Percentiles rank a stretch among this genome's conserved stretches.
Evolutionary conservation across 495 filamentous ascomycete species (phyloP).

Genomic region (Penicillium cosmopolitanum): DNA sequence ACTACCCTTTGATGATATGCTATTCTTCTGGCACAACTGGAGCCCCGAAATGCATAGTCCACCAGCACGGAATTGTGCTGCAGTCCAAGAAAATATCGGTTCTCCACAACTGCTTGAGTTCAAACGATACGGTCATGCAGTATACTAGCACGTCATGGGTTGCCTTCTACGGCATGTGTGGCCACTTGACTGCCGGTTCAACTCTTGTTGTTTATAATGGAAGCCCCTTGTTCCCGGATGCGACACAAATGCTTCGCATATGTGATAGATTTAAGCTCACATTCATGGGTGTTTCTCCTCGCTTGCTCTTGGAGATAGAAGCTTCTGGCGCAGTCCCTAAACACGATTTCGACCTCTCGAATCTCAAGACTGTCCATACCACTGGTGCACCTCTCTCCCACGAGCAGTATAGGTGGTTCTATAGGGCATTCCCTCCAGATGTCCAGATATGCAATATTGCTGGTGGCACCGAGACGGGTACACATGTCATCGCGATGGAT

Average conservation of each 20-base stretch:
- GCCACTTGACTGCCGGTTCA: neutral
- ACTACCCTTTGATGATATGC: conserved; percentile 1
- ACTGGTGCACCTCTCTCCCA: neutral
- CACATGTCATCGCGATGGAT: conserved; percentile 2
- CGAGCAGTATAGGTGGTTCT: neutral
- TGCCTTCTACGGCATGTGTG: conserved; percentile 1
- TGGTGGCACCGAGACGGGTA: neutral
- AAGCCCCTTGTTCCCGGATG: neutral
- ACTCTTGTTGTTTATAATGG: conserved; percentile 1
- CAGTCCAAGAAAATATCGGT: neutral
- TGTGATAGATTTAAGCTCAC: neutral
- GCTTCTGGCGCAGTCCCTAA: neutral
- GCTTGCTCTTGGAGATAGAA: neutral
- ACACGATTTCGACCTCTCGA: neutral
- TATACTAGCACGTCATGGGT: conserved; percentile 1
- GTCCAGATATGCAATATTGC: conserved; percentile 1
- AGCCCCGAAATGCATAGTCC: conserved; percentile 1
- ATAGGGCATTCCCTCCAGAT: neutral
- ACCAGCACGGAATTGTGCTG: neutral
- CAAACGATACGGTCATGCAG: neutral
- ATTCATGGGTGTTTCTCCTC: neutral
- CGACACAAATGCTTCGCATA: conserved; percentile 3
- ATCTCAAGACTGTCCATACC: neutral
- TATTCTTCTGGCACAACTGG: conserved; percentile 2
- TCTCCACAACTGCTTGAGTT: neutral